Conservation (phyloP, 2,329 filamentous ascomycete species). For the Didymella arachidicola region DNA sequence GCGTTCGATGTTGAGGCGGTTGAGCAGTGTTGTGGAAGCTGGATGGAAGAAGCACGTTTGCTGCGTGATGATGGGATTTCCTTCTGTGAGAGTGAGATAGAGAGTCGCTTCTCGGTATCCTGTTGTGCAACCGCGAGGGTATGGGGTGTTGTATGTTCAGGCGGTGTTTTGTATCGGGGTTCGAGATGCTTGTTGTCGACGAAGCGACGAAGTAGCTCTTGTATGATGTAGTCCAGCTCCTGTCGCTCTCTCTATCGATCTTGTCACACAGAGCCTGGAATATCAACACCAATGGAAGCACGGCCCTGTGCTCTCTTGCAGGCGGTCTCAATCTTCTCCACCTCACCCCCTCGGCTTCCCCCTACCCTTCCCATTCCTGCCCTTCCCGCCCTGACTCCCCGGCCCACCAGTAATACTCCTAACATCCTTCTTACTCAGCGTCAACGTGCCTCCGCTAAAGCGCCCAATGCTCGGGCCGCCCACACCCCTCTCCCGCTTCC, state of each 20-base stretch:
- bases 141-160: too few relatives aligned
- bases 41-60: too few relatives aligned
- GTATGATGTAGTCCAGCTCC: neutral
- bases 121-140: too few relatives aligned
- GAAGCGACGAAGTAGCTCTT: neutral
- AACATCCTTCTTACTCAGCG: constrained; percentile 79
- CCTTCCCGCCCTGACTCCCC: constrained; percentile 52
- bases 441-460: constrained; percentile 80
- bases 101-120: too few relatives aligned
- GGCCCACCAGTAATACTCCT: constrained; percentile 65
- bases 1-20: too few relatives aligned
- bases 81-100: too few relatives aligned
- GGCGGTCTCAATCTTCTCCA: neutral
- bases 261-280: neutral
- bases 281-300: too few relatives aligned
- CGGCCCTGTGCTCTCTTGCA: too few relatives aligned
- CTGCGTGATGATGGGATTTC: too few relatives aligned
- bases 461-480: constrained; percentile 81
- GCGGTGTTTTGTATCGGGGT: too few relatives aligned
- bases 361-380: constrained; percentile 23
- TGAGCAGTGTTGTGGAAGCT: too few relatives aligned
- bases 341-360: constrained; percentile 15
- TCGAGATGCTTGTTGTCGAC: neutral
- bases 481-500: constrained; percentile 66
- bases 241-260: neutral